Evolutionary conservation across 495 filamentous ascomycete genomes (phyloP).

Genomic region (Xylaria intraflava): DNA sequence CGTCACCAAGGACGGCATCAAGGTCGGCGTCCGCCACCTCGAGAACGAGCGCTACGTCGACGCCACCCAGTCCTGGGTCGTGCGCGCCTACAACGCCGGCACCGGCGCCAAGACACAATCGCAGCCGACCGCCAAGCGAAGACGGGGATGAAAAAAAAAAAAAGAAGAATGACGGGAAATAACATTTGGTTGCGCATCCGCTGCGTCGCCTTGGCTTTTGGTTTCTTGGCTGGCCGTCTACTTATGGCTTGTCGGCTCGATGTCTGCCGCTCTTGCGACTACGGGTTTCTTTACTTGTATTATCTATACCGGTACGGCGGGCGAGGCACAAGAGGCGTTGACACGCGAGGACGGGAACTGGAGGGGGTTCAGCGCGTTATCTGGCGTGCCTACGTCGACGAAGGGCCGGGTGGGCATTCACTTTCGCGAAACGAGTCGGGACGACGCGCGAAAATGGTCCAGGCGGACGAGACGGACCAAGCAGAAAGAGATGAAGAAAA

Average conservation of each 20-base stretch:
- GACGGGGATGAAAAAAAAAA: conserved; percentile 7
- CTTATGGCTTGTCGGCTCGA: too few species aligned
- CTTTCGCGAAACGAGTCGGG: not conserved
- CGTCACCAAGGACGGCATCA: conserved; percentile 78
- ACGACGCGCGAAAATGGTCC: too few species aligned
- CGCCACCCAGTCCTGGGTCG: conserved; percentile 71
- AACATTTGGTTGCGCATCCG: too few species aligned
- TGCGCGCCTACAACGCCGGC: conserved; percentile 72
- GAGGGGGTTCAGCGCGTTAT: not conserved
- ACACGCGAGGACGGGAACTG: not conserved
- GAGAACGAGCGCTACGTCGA: conserved; percentile 74
- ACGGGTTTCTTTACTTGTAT: not conserved
- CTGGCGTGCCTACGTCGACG: not conserved
- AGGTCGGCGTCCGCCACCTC: conserved; percentile 71
- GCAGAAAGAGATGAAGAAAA: too few species aligned
- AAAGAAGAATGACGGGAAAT: not conserved
- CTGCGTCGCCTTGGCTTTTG: too few species aligned
- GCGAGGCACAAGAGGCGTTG: not conserved
- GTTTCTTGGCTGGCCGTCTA: not conserved
- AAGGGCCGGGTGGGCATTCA: not conserved
- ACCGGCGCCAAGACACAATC: conserved; percentile 11
- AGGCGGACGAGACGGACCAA: too few species aligned
- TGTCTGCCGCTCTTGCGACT: too few species aligned
- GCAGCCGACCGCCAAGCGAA: conserved; percentile 36
- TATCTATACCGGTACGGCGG: not conserved